A percentile compares a stretch with the other conserved stretches of the same genome.
Evolutionary conservation across 176 grass and related monocot species (phyloP).

Genomic region (Tillandsia fasciculata): DNA sequence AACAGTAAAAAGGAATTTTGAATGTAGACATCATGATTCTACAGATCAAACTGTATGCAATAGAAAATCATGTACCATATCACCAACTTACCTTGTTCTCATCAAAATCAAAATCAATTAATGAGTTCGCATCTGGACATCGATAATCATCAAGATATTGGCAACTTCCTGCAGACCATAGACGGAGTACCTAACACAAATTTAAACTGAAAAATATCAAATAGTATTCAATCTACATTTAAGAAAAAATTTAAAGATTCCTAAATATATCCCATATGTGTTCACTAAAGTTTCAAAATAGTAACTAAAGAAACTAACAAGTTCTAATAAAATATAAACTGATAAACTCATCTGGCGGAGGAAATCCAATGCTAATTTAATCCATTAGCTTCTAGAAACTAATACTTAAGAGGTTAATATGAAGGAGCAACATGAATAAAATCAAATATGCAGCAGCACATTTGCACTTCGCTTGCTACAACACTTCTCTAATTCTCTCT

Average conservation of each 20-base stretch:
- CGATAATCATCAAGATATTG: conserved; percentile 65
- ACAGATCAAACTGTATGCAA: not conserved
- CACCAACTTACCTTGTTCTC: conserved; percentile 78
- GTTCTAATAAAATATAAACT: too few species aligned
- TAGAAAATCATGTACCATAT: not conserved
- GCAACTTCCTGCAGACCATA: conserved; percentile 90
- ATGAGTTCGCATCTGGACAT: conserved; percentile 39
- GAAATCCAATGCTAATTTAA: too few species aligned
- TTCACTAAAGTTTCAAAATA: not conserved
- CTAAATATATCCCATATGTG: not conserved
- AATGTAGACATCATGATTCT: too few species aligned
- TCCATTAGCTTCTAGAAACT: too few species aligned
- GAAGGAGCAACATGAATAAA: too few species aligned
- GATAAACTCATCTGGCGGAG: too few species aligned
- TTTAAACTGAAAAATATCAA: conserved; percentile 3
- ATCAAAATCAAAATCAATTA: conserved; percentile 90
- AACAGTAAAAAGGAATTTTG: too few species aligned
- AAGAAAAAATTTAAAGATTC: not conserved
- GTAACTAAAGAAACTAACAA: too few species aligned
- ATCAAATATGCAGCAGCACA: too few species aligned
- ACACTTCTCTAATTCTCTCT: too few species aligned
- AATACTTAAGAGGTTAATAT: too few species aligned
- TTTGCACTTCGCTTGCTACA: too few species aligned
- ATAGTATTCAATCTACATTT: not conserved
- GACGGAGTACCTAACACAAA: conserved; percentile 41